Conservation (phyloP, 2,329 filamentous ascomycete species). For the Hypocrella siamensis region DNA sequence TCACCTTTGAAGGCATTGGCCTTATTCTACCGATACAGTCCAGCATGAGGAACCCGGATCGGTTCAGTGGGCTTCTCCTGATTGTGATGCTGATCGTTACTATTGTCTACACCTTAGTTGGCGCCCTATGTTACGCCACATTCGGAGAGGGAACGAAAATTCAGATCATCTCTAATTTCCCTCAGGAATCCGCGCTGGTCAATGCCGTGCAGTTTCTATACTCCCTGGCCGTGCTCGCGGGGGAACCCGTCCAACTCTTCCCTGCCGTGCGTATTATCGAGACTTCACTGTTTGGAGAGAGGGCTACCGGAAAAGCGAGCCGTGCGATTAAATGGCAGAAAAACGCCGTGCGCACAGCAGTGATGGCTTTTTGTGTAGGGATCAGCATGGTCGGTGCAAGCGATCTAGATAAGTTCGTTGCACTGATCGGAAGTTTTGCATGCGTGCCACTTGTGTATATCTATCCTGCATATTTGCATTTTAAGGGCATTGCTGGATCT, state of each 20-base stretch:
- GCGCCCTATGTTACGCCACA: conserved; percentile 58
- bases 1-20: conserved; percentile 66
- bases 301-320: conserved; percentile 48
- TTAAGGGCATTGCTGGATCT: conserved; percentile 47
- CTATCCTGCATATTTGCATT: conserved; percentile 58
- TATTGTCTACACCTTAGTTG: conserved; percentile 55
- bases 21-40: conserved; percentile 64
- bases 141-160: conserved; percentile 55
- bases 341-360: conserved; percentile 44
- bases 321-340: conserved; percentile 59
- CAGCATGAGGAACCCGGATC: conserved; percentile 54
- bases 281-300: conserved; percentile 47
- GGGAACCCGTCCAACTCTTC: conserved; percentile 61
- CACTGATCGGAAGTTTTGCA: conserved; percentile 56
- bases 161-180: conserved; percentile 63
- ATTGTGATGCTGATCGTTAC: conserved; percentile 61
- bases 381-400: conserved; percentile 49
- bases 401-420: conserved; percentile 60
- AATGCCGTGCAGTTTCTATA: conserved; percentile 64
- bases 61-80: conserved; percentile 50
- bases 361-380: conserved; percentile 43
- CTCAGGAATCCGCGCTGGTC: conserved; percentile 54
- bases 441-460: conserved; percentile 67
- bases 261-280: conserved; percentile 59
- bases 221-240: conserved; percentile 56